Evolutionary conservation across 1,139 yeast species (phyloP), one percentile per base, ranked within the genome.

Genomic region (Lodderomyces elongisporus): DNA sequence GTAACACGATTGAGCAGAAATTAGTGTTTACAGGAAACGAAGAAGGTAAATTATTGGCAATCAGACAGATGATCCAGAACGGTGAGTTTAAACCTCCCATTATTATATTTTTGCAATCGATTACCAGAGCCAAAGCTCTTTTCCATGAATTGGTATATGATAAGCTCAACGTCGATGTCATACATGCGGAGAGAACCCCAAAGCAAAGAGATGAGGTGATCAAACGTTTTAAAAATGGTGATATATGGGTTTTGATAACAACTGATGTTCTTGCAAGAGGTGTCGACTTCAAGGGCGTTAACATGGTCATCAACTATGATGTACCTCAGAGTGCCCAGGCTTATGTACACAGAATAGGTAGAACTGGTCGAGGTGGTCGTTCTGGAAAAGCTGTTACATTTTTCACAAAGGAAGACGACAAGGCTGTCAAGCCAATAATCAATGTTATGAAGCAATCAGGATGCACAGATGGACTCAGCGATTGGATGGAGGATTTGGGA

Each of bases 211-310:
- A 85, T 40, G 80, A 77, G 33, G 85, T 84, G 14, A 85, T 93
- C 43, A 84, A 83, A 49, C 66, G 85, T 43, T 93, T 91, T 62
- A 84, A 79, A 52, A 74, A 71, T 37, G 98, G 98, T 20, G 95
- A 89, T 27, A 70, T 89, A 26, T 93, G 98, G 98, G 95, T 93
- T 31, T 70, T 93, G 43, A 91, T 93, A 39, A 88, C 97, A 54
- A 93, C 98, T 1, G 98, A 93, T 59, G 96, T 93, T 35, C 65
- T 93, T 36, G 81, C 97, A 2, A 76, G 99, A 62, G 99, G 99
- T 66, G 88, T 93, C 38, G 98, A 93, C 60, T 93, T 93, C 65
- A 87, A 87, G 52, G 97, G 97, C 27, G 94, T 93, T 26, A 89
- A 89, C 51, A 59, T 91, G 41, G 97, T 93, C 22, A 85, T 93